Base-by-base conservation (phyloP, 768 basidiomycete species). In the Rhizopogon rudus region DNA sequence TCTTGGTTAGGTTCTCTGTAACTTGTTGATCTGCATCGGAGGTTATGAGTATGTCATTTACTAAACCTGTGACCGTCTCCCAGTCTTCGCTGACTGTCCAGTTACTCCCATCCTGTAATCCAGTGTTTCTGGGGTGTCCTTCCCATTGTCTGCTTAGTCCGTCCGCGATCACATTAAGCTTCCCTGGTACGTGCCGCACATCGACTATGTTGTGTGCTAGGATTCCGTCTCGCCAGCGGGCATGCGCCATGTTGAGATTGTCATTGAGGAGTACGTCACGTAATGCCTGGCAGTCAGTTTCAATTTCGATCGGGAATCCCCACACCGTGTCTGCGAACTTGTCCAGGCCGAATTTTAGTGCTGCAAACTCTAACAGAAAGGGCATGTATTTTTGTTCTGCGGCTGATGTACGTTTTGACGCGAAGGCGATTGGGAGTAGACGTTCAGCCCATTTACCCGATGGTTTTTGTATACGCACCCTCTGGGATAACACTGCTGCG, bases 361-460 rank as follows among this genome's bases (percentile, higher is more conserved):
- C 73, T 0, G 70, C 69, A 49, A 76, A 74, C 44, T 77, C 70
- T 0, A 74, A 58, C 0, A 74, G 10, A 40, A 66, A 75, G 0
- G 71, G 73, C 52, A 63, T 61, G 58, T 74, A 75, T 1, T 55
- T 52, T 33, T 66, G 63, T 53, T 75, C 70, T 0, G 62, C 37
- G 0, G 28, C n/a, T 3, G 73, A 68, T 2, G 73, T 74, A 0
- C 65, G 42, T 54, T 75, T 75, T 0, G 73, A 75, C 0, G 64
- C 29, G 56, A 64, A 69, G 1, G 60, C 61, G 0, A 67, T 54
- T 13, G 65, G 61, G 40, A 63, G 61, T n/a, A 46, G 37, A 2
- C 33, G 16, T 40, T 31, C 43, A 7, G 64, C 60, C 5, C 48
- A 57, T n/a, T 54, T 57, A 0, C 73, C 68, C 14, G 54, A 56